Evolutionary conservation across 495 filamentous ascomycete species (phyloP).

Genomic region (Lasiosphaeriaceae sp.): DNA sequence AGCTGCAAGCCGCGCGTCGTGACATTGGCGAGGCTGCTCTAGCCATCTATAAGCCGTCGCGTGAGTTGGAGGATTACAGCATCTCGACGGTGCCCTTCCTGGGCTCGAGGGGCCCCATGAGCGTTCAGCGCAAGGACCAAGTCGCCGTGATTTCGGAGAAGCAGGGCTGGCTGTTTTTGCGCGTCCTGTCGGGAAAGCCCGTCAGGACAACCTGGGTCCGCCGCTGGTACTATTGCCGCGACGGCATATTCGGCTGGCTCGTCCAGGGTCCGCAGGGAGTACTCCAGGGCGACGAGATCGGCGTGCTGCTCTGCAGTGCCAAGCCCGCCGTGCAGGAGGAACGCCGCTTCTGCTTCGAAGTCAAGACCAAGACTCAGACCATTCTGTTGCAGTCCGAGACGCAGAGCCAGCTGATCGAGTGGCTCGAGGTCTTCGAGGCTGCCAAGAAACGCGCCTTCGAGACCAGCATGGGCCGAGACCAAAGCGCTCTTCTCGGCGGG

Average conservation of each 20-base stretch:
- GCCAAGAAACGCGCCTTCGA: conserved; percentile 91
- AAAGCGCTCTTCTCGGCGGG: conserved; percentile 55
- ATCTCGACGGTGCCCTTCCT: conserved; percentile 80
- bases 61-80: conserved; percentile 92
- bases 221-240: conserved; percentile 91
- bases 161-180: conserved; percentile 89
- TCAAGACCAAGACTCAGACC: conserved; percentile 94
- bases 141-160: conserved; percentile 61
- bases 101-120: conserved; percentile 64
- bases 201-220: conserved; percentile 81
- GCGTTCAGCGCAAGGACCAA: conserved; percentile 42
- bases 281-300: conserved; percentile 92
- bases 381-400: conserved; percentile 91
- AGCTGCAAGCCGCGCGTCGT: conserved; percentile 72
- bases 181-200: conserved; percentile 81
- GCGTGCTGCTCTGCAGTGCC: conserved; percentile 88
- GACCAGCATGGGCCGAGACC: conserved; percentile 57
- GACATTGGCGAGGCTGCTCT: conserved; percentile 81
- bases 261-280: conserved; percentile 85
- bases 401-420: conserved; percentile 81
- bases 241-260: conserved; percentile 94
- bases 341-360: conserved; percentile 93
- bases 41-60: conserved; percentile 66
- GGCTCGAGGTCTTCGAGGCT: conserved; percentile 87
- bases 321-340: conserved; percentile 90